These are phyloP conservation scores for Suillus decipiens DNA, from an alignment of 768 basidiomycete species.

Conservation along the genomic window DNA sequence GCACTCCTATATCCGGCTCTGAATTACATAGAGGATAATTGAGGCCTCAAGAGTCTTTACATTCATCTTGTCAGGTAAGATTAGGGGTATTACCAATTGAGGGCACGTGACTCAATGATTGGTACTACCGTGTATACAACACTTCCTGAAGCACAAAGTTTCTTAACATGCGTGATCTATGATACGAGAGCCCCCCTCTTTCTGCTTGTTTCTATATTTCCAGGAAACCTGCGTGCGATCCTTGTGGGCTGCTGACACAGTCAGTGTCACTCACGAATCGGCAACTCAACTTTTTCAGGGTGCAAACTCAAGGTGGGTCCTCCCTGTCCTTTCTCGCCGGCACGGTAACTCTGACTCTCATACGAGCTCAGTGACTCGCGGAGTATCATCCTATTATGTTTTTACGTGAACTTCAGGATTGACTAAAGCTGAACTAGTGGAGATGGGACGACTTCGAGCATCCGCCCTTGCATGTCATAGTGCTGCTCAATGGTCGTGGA, in stretches of 20 bases:
- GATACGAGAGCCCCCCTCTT: too few species aligned
- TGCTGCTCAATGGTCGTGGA: not conserved
- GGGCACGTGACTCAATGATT: too few species aligned
- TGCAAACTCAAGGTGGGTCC: not conserved
- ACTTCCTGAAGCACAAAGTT: too few species aligned
- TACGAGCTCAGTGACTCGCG: not conserved
- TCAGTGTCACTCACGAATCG: not conserved
- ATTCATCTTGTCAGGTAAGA: too few species aligned
- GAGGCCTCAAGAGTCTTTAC: too few species aligned
- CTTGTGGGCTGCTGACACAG: not conserved
- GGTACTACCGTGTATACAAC: too few species aligned
- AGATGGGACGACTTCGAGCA: not conserved
- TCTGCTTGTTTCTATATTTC: not conserved
- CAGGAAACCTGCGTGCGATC: not conserved
- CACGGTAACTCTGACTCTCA: not conserved
- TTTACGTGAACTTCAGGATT: not conserved
- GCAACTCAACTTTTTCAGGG: not conserved
- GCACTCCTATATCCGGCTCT: too few species aligned
- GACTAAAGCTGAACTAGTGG: not conserved
- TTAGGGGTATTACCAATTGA: too few species aligned
- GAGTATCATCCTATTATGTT: not conserved
- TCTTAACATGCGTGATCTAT: too few species aligned
- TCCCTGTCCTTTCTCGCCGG: not conserved
- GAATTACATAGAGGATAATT: too few species aligned
- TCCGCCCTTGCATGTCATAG: not conserved